These are phyloP conservation scores for Monosporascus ibericus DNA, from an alignment of 2,329 filamentous ascomycete species.

Conservation along the genomic window DNA sequence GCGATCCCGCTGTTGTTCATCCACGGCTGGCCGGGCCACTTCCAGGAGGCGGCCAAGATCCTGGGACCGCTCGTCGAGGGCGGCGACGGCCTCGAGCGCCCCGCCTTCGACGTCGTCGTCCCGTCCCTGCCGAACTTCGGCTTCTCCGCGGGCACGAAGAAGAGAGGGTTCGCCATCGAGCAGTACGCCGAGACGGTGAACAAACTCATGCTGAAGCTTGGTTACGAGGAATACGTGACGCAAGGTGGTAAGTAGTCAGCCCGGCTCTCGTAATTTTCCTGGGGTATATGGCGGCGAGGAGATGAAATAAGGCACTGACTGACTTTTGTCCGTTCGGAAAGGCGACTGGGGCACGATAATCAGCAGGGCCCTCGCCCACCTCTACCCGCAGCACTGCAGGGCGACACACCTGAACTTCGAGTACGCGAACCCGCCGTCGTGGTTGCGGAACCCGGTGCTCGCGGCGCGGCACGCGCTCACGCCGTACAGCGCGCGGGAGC, in stretches of 20 bases:
- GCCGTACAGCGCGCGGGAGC: conserved; percentile 47
- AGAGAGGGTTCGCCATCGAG: conserved; percentile 49
- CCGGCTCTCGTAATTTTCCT: too few relatives aligned
- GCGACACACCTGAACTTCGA: conserved; percentile 58
- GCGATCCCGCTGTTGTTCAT: conserved; percentile 27
- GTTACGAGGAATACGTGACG: conserved; percentile 52
- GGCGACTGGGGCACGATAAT: conserved; percentile 68
- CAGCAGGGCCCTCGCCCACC: conserved; percentile 52
- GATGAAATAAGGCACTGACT: too few relatives aligned
- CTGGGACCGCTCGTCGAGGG: conserved; percentile 40
- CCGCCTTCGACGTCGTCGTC: conserved; percentile 50
- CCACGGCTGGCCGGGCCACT: conserved; percentile 56
- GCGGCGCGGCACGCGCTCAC: conserved; percentile 49
- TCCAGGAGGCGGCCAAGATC: conserved; percentile 60
- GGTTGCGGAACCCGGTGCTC: conserved; percentile 47
- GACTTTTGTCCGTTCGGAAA: not conserved
- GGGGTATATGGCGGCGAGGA: too few relatives aligned
- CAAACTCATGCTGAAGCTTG: conserved; percentile 62
- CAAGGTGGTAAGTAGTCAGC: conserved; percentile 17
- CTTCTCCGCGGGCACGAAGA: conserved; percentile 35
- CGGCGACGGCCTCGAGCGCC: conserved; percentile 20
- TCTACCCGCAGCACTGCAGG: conserved; percentile 51
- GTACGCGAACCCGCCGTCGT: conserved; percentile 39
- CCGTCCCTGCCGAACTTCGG: conserved; percentile 51
- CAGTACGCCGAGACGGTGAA: conserved; percentile 61